Percentiles rank a stretch among this genome's conserved stretches.
Conservation (phyloP, 495 filamentous ascomycete genomes). For the Extremus antarcticus region DNA sequence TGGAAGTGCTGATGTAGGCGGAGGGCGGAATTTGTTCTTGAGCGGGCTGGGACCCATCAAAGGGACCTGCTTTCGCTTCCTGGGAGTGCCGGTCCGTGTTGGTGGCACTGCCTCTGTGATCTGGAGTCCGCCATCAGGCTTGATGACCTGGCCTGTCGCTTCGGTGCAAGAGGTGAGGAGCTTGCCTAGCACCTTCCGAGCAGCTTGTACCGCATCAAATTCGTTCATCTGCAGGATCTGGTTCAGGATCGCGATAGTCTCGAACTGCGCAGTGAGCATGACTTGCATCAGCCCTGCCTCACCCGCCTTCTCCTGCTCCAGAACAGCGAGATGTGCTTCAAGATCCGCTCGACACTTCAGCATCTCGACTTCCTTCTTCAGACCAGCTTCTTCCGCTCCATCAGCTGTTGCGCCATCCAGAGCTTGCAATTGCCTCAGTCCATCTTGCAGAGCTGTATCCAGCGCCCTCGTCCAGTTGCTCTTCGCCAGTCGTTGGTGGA, state of each 20-base stretch:
- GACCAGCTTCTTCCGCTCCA: constrained; percentile 54
- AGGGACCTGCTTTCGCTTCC: constrained; percentile 53
- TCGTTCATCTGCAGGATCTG: constrained; percentile 72
- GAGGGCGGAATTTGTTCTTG: constrained; percentile 11
- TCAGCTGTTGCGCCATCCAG: constrained; percentile 52
- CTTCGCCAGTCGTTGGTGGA: constrained; percentile 68
- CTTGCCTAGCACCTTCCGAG: constrained; percentile 65
- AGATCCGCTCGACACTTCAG: constrained; percentile 73
- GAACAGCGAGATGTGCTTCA: constrained; percentile 63
- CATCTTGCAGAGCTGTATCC: constrained; percentile 78
- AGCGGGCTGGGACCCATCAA: constrained; percentile 31
- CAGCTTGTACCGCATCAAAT: constrained; percentile 68
- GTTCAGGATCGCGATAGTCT: constrained; percentile 70
- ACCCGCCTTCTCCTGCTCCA: constrained; percentile 73
- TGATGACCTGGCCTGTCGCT: constrained; percentile 70
- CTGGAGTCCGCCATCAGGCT: constrained; percentile 69
- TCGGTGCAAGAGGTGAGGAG: constrained; percentile 65
- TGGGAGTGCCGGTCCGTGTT: constrained; percentile 57
- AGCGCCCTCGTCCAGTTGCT: constrained; percentile 77
- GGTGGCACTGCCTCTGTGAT: constrained; percentile 55
- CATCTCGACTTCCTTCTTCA: constrained; percentile 73
- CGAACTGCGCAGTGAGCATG: constrained; percentile 80
- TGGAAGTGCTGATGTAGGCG: constrained; percentile 9
- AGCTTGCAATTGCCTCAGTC: constrained; percentile 58
- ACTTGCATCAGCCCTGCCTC: constrained; percentile 69